Base-by-base conservation (phyloP, 805 yeast species). In the Metschnikowia gruessii region DNA sequence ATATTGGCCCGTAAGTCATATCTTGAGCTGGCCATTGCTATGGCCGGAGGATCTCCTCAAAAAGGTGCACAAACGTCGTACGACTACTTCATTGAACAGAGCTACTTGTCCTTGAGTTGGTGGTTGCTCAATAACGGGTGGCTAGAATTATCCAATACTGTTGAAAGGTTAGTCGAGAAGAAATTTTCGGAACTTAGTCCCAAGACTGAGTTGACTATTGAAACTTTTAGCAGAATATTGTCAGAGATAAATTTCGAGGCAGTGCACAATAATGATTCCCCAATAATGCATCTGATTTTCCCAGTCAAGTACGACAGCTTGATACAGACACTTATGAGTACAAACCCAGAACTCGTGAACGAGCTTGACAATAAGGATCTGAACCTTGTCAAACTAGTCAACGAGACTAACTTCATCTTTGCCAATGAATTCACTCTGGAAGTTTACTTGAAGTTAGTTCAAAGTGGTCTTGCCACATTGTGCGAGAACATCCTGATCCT, bases 111-210 rank as follows among this genome's bases (percentile, higher is more conserved):
- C 0, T 77, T 89, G 51, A 84, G 91, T 50, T 92, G 97, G 97
- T 92, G 97, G 97, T 65, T 92, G 38, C 71, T 92, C 42, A 90
- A 92, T 63, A 80, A 82, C 53, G 98, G 98, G 0, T 89, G 94
- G 90, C 57, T 74, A 18, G 68, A 73, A 29, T 67, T 87, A 30
- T 73, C 79, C 18, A 66, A 72, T 24, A 65, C 74, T 17, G 79
- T 88, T 24, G 80, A 81, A 56, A 60, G 64, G 1, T 68, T 78
- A 3, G 91, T 92, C 3, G 72, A 70, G 26, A 72, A 71, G 28
- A 82, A 81, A 19, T 88, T 89, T 61, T 76, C 70, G 10, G 74
- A 72, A 10, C 68, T 87, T 24, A 83, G 81, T 51, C 95, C 96
- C 29, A 76, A 90, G 52, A 80, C 86, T 16, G 91, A 83, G 58